phyloP scores from a whole-genome alignment of 345 rosid genomes.

The Erucastrum elatum region DNA sequence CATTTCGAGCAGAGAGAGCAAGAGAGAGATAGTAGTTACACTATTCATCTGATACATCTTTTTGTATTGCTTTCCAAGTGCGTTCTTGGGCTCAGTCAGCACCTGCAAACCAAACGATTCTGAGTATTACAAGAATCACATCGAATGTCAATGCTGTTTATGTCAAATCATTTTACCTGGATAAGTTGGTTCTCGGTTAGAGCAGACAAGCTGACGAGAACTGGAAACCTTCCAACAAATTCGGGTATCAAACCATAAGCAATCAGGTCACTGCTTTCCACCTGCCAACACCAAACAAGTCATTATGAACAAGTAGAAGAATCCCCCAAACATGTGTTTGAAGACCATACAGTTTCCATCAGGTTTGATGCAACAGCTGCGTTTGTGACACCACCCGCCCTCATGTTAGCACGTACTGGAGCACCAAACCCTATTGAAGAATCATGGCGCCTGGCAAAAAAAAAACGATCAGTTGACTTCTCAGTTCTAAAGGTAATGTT shows the following conservation, averaged over 20 bases:
- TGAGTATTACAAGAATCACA: not conserved
- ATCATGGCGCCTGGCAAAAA: constrained; percentile 75
- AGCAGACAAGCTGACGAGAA: constrained; percentile 94
- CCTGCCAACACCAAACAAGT: constrained; percentile 51
- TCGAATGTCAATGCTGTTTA: not conserved
- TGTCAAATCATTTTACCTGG: constrained; percentile 49
- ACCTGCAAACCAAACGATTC: constrained; percentile 51
- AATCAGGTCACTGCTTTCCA: constrained; percentile 92
- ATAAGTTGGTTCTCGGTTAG: constrained; percentile 94
- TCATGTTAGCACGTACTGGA: constrained; percentile 98
- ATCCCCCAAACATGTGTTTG: not conserved
- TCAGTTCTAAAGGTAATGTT: not conserved
- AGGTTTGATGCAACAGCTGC: constrained; percentile 79
- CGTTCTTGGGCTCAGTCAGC: constrained; percentile 91
- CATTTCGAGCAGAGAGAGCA: constrained; percentile 1
- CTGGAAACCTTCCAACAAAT: constrained; percentile 96
- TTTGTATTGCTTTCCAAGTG: constrained; percentile 92
- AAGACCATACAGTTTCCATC: constrained; percentile 69
- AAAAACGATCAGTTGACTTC: constrained; percentile 14
- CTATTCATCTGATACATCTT: constrained; percentile 92
- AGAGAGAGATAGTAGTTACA: constrained; percentile 48
- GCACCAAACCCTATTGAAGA: constrained; percentile 99
- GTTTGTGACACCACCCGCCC: constrained; percentile 70
- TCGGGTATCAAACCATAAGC: constrained; percentile 97
- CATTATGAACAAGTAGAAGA: constrained; percentile 8